phyloP scores from a whole-genome alignment of 2,329 filamentous ascomycete genomes.

The Chaetomium globosum region DNA sequence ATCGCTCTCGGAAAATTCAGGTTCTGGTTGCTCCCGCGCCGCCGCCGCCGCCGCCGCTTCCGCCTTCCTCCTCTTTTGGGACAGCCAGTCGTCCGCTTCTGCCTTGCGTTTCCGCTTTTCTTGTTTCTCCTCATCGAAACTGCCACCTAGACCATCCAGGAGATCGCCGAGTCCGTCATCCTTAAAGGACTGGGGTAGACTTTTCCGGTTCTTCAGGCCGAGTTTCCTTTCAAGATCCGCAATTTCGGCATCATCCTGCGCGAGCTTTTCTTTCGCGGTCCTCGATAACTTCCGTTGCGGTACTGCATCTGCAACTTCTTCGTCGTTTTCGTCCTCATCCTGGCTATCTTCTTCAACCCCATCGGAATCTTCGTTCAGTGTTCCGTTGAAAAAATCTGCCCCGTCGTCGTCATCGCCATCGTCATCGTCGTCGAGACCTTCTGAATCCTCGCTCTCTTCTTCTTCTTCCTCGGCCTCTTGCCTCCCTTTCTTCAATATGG shows the following conservation, averaged over 20 bases:
- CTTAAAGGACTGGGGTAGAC: slow-evolving; percentile 69
- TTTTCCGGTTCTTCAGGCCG: slow-evolving; percentile 77
- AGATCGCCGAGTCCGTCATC: slow-evolving; percentile 84
- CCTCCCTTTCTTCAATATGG: slow-evolving; percentile 27
- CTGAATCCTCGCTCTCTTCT: slow-evolving; percentile 15
- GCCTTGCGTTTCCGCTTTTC: slow-evolving; percentile 65
- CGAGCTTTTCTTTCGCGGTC: slow-evolving; percentile 63
- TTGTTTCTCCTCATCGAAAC: slow-evolving; percentile 50
- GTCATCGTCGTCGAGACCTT: slow-evolving; percentile 20
- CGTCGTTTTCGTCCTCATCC: slow-evolving; percentile 40
- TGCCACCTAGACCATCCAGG: slow-evolving; percentile 65
- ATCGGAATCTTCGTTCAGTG: slow-evolving; percentile 24
- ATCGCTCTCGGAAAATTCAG: slow-evolving; percentile 31
- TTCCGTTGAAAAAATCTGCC: slow-evolving; percentile 21
- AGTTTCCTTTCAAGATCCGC: slow-evolving; percentile 83
- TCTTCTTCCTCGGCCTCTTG: slow-evolving; percentile 27
- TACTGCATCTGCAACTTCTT: slow-evolving; percentile 31
- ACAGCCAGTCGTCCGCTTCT: slow-evolving; percentile 63
- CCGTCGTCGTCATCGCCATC: slow-evolving; percentile 18
- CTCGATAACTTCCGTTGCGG: slow-evolving; percentile 38
- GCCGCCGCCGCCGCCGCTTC: slow-evolving; percentile 21
- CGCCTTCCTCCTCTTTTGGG: slow-evolving; percentile 58
- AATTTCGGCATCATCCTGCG: slow-evolving; percentile 86
- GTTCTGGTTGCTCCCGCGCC: neutral
- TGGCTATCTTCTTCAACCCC: slow-evolving; percentile 36